Conservation (phyloP, 441 rosid genomes). For the Gossypium schwendimanii region DNA sequence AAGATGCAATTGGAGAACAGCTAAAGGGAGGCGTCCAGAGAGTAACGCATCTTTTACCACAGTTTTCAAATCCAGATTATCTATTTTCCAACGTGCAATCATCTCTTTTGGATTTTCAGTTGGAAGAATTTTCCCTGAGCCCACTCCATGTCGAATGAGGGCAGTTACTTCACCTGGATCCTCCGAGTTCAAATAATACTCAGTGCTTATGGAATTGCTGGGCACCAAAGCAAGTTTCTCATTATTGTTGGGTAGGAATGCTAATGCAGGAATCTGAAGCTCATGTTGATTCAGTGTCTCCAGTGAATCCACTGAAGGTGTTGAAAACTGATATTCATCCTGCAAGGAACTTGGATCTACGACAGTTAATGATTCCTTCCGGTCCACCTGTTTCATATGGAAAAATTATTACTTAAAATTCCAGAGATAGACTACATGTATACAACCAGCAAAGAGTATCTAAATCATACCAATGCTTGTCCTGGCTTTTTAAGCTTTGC, state of each 20-base stretch:
- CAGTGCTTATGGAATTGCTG: slow-evolving; percentile 36
- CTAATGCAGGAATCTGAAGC: slow-evolving; percentile 23
- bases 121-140: slow-evolving; percentile 50
- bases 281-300: slow-evolving; percentile 36
- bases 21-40: slow-evolving; percentile 95
- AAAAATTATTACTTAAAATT: slow-evolving; percentile 19
- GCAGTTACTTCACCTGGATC: slow-evolving; percentile 46
- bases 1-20: slow-evolving; percentile 97
- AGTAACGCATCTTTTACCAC: slow-evolving; percentile 92
- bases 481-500: slow-evolving; percentile 67
- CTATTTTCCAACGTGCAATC: slow-evolving; percentile 94
- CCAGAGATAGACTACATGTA: slow-evolving; percentile 18
- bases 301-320: slow-evolving; percentile 36
- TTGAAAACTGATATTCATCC: slow-evolving; percentile 58
- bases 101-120: slow-evolving; percentile 93
- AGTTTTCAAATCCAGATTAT: slow-evolving; percentile 77
- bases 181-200: slow-evolving; percentile 31
- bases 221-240: slow-evolving; percentile 58
- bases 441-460: slow-evolving; percentile 8
- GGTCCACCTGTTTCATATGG: slow-evolving; percentile 46
- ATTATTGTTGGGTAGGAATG: slow-evolving; percentile 20
- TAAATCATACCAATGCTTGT: slow-evolving; percentile 53
- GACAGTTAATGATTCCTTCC: slow-evolving; percentile 34
- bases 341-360: slow-evolving; percentile 32
- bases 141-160: slow-evolving; percentile 43